Evolutionary conservation across 441 rosid species (phyloP).

Genomic region (Omphalea diandra): DNA sequence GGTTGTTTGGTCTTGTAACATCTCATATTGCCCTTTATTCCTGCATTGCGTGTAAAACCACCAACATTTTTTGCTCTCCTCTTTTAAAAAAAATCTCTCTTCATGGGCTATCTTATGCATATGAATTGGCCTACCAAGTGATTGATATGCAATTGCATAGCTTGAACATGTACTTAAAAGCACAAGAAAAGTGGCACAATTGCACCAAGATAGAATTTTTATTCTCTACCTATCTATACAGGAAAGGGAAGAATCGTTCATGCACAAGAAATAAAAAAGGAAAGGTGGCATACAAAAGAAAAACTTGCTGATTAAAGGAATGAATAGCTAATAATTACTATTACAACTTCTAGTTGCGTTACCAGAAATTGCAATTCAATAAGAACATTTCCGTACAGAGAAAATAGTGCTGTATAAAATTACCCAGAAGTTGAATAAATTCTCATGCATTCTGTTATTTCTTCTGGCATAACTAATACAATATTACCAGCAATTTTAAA

Average conservation of each 20-base stretch:
- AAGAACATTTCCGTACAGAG: background rate
- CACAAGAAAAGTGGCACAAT: background rate
- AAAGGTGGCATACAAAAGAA: background rate
- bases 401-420: background rate
- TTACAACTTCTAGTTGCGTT: background rate
- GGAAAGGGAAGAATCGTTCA: background rate
- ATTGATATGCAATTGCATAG: background rate
- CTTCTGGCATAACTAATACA: slow-evolving; percentile 22
- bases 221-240: background rate
- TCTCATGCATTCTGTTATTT: slow-evolving; percentile 18
- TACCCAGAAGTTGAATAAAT: slow-evolving; percentile 4
- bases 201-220: background rate
- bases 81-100: too few species aligned
- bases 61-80: too few species aligned
- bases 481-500: slow-evolving; percentile 28
- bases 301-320: background rate
- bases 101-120: too few species aligned
- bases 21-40: too few species aligned
- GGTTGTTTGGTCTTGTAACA: too few species aligned
- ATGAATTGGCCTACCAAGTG: background rate
- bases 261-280: background rate
- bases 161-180: background rate
- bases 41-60: too few species aligned
- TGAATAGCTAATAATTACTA: background rate
- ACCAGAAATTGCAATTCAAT: background rate